A percentile compares a stretch with the other conserved stretches of the same genome.
Evolutionary conservation across 2,329 filamentous ascomycete genomes (phyloP).

Genomic region (Remersonia thermophila): DNA sequence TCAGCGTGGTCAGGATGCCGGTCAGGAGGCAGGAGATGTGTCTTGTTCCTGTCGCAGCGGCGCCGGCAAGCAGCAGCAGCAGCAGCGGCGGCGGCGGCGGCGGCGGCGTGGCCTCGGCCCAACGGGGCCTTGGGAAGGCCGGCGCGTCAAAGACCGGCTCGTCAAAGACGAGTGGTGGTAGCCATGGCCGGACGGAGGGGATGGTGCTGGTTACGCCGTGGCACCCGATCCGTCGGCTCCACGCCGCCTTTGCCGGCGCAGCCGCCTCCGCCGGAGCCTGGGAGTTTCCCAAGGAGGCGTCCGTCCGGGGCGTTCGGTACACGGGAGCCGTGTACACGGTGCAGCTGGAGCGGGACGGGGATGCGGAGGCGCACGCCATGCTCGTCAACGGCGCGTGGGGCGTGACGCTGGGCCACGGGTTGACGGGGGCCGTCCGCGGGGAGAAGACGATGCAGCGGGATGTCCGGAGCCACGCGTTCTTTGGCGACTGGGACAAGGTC

Average conservation of each 20-base stretch:
- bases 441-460: slow-evolving; percentile 22
- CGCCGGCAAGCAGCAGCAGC: too few relatives aligned
- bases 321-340: slow-evolving; percentile 45
- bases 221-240: slow-evolving; percentile 37
- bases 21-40: slow-evolving; percentile 31
- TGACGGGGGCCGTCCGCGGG: slow-evolving; percentile 25
- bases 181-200: too few relatives aligned
- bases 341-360: slow-evolving; percentile 34
- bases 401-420: slow-evolving; percentile 47
- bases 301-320: slow-evolving; percentile 26
- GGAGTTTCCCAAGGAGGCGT: slow-evolving; percentile 23
- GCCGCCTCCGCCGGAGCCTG: slow-evolving; percentile 13
- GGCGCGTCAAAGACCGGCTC: too few relatives aligned
- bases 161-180: too few relatives aligned
- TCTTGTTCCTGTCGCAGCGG: slow-evolving; percentile 11
- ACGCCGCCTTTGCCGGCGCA: too few relatives aligned
- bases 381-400: slow-evolving; percentile 35
- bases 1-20: slow-evolving; percentile 37
- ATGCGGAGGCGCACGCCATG: slow-evolving; percentile 38
- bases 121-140: too few relatives aligned
- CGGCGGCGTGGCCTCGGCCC: too few relatives aligned
- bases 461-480: slow-evolving; percentile 39
- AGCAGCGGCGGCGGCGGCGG: too few relatives aligned
- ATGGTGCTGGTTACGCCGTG: slow-evolving; percentile 42
- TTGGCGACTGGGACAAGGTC: slow-evolving; percentile 38